Conservation (phyloP, 2,329 filamentous ascomycete genomes). For the Phaeophleospora eucalypticola region DNA sequence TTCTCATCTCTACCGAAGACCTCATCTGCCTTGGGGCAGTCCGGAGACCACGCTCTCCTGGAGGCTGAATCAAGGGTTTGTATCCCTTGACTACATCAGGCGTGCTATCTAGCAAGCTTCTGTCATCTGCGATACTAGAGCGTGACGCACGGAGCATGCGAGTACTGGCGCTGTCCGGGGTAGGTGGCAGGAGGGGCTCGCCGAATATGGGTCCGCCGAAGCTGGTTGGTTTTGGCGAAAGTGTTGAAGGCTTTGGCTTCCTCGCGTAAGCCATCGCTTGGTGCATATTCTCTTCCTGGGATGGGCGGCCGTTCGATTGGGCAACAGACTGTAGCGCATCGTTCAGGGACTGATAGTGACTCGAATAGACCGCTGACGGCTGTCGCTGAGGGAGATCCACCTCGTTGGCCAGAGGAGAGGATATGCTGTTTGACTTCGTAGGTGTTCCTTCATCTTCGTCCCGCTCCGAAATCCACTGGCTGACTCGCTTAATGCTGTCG, state of each 20-base stretch:
- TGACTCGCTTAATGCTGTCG: conserved; percentile 36
- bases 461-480: conserved; percentile 34
- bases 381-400: conserved; percentile 9
- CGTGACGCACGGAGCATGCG: conserved; percentile 31
- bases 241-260: conserved; percentile 10
- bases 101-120: conserved; percentile 22
- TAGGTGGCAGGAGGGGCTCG: conserved; percentile 31
- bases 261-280: conserved; percentile 1
- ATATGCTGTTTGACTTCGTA: conserved; percentile 27
- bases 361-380: conserved; percentile 5
- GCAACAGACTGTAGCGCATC: conserved; percentile 16
- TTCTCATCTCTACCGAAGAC: conserved; percentile 28
- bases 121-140: conserved; percentile 26
- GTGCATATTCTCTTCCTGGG: conserved; percentile 1
- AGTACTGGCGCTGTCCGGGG: conserved; percentile 33
- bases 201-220: conserved; percentile 24
- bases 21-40: conserved; percentile 29
- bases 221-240: conserved; percentile 13
- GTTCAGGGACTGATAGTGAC: conserved; percentile 21
- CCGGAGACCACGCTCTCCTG: conserved; percentile 16
- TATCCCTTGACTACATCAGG: conserved; percentile 21
- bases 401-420: conserved; percentile 17
- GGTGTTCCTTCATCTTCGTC: conserved; percentile 27
- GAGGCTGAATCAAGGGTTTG: conserved; percentile 10
- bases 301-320: not conserved